These are phyloP conservation scores for Dothideomycetidae sp. DNA, from an alignment of 2,329 filamentous ascomycete species.

Conservation along the genomic window DNA sequence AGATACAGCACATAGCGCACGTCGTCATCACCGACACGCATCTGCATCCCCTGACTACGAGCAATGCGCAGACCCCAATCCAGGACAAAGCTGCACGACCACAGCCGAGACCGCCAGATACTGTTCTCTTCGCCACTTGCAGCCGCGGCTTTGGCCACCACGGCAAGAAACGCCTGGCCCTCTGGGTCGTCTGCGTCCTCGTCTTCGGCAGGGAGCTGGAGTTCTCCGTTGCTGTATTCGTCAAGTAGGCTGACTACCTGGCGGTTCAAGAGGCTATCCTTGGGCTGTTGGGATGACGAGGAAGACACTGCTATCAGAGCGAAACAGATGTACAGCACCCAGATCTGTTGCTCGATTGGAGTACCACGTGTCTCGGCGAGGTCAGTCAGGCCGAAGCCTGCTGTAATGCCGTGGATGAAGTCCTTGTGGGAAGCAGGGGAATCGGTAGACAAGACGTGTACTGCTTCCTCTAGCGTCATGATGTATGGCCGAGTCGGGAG, in stretches of 20 bases:
- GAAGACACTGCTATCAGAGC: conserved; percentile 18
- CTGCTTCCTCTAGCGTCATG: conserved; percentile 19
- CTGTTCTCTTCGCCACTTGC: conserved; percentile 7
- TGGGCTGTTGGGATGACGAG: background rate
- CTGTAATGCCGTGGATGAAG: conserved; percentile 22
- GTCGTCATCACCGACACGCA: conserved; percentile 20
- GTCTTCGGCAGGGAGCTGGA: conserved; percentile 10
- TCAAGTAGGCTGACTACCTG: conserved; percentile 11
- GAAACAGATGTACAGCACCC: conserved; percentile 22
- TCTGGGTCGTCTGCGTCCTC: conserved; percentile 15
- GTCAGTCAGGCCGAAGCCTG: conserved; percentile 19
- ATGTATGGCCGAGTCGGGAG: conserved; percentile 10
- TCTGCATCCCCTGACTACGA: conserved; percentile 20
- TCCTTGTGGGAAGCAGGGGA: conserved; percentile 10
- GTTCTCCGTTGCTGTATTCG: conserved; percentile 14
- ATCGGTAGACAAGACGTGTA: conserved; percentile 37
- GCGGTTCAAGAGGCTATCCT: conserved; percentile 1
- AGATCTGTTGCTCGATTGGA: conserved; percentile 25
- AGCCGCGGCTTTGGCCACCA: conserved; percentile 10
- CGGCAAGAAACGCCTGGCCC: conserved; percentile 10
- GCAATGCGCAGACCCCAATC: conserved; percentile 19
- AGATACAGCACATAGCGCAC: conserved; percentile 20
- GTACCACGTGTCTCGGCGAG: conserved; percentile 19
- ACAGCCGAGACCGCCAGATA: conserved; percentile 17
- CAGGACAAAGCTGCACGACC: conserved; percentile 19